Evolutionary conservation across 306 rosid genomes (phyloP), one percentile per base, ranked within the genome.

Genomic region (Psophocarpus tetragonolobus): DNA sequence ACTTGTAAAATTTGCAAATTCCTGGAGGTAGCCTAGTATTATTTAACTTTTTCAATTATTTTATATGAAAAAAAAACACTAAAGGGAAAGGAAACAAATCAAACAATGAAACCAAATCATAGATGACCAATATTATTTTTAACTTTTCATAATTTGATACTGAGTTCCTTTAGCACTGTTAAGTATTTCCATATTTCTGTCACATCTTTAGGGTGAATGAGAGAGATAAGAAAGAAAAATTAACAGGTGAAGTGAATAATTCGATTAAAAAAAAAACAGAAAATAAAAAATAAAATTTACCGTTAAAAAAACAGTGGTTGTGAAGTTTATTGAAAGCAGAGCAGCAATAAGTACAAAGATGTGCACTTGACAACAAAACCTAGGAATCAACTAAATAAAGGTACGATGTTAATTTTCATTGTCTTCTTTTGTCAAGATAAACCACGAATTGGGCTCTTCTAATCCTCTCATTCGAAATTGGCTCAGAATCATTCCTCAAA

Each of bases 401-500:
- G 38, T 47, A 2, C 27, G 8, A 44, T 6, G 41, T 26, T 69
- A 45, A 21, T 47, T 4, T 42, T 10, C 29, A 9, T 21, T 27
- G 57, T 68, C 27, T 47, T 47, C 24, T 72, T 53, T 72, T 35
- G 36, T 35, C 6, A 21, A 53, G 12, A 53, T 72, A 33, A 23
- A 10, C 66, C 51, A 13, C 77, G 54, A 53, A 14, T 72, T 72
- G 77, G 66, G 23, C 33, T 35, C 35, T 53, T 54, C 51, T 1
- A 23, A 13, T 36, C 57, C 32, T 10, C 17, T 39, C 38, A 38
- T 73, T 38, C 6, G 42, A 73, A 56, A 57, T 39, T 41, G 39
- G 18, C 48, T 4, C 18, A 15, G 56, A 56, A 62, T 62, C 33
- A 71, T 62, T 60, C 64, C 54, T 53, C n/a, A 57, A 75, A 81